Percentiles rank a stretch among this genome's conserved stretches.
Evolutionary conservation across 2,329 filamentous ascomycete genomes (phyloP).

Genomic region (Gaeumannomyces sp.): DNA sequence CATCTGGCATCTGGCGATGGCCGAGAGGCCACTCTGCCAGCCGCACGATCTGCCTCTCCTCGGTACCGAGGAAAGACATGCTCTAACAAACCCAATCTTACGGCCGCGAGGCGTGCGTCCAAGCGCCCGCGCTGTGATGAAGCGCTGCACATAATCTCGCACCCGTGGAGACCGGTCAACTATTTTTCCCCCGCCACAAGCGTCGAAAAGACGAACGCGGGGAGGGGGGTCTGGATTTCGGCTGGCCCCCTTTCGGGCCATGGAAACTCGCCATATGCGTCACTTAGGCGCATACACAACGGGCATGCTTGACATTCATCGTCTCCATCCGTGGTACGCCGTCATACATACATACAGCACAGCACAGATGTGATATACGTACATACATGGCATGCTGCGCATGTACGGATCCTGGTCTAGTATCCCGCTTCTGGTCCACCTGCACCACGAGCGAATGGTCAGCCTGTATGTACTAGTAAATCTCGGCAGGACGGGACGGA

Average conservation of each 20-base stretch:
- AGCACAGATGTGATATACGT: background rate
- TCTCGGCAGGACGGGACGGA: too few species aligned
- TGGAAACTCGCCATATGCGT: background rate
- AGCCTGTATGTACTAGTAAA: too few species aligned
- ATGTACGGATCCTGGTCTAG: background rate
- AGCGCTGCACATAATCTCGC: background rate
- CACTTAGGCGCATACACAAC: background rate
- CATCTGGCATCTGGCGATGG: background rate
- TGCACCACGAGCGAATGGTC: too few species aligned
- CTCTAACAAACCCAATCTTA: too few species aligned
- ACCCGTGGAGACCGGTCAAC: background rate
- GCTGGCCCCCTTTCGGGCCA: too few species aligned
- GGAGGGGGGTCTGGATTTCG: background rate
- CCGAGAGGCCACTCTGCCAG: background rate
- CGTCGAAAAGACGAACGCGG: background rate
- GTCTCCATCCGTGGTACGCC: background rate
- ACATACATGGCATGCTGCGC: background rate
- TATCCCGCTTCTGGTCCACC: background rate
- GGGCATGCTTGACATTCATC: background rate
- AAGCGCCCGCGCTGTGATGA: too few species aligned
- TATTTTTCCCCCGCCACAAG: background rate
- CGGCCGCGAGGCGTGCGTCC: too few species aligned
- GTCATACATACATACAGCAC: background rate
- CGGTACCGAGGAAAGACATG: background rate
- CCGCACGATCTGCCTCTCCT: background rate